phyloP scores from a whole-genome alignment of 148 eudicot genomes.

The Cornus florida region DNA sequence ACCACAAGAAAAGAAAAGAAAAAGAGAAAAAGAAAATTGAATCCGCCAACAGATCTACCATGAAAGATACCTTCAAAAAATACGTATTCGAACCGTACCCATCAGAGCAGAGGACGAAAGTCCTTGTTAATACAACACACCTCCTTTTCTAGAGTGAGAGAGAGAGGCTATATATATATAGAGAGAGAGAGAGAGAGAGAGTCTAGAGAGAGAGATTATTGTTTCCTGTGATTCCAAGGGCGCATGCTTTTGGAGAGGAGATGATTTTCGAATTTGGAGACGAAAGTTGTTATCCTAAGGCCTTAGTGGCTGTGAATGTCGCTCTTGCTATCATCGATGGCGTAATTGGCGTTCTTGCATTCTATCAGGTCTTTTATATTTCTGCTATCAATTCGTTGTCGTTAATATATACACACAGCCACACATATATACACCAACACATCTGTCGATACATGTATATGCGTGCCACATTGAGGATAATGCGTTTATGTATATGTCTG shows the following conservation, averaged over 20 bases:
- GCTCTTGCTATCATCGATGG: slow-evolving; percentile 57
- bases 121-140: not conserved
- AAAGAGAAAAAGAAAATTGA: not conserved
- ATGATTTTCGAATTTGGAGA: slow-evolving; percentile 51
- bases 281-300: slow-evolving; percentile 47
- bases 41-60: not conserved
- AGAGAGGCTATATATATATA: not conserved
- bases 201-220: not conserved
- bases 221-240: not conserved
- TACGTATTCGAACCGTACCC: not conserved
- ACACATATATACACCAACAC: not conserved
- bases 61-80: not conserved
- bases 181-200: not conserved
- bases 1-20: not conserved
- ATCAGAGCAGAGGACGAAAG: not conserved
- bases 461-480: not conserved
- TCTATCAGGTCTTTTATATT: slow-evolving; percentile 54
- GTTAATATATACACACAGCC: not conserved
- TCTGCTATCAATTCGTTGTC: not conserved
- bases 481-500: not conserved
- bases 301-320: slow-evolving; percentile 45
- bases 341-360: slow-evolving; percentile 58
- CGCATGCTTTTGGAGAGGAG: not conserved
- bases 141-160: not conserved
- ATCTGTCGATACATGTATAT: not conserved